These are phyloP conservation scores for Puya raimondii DNA, from an alignment of 176 grass and related monocot genomes.

Conservation along the genomic window DNA sequence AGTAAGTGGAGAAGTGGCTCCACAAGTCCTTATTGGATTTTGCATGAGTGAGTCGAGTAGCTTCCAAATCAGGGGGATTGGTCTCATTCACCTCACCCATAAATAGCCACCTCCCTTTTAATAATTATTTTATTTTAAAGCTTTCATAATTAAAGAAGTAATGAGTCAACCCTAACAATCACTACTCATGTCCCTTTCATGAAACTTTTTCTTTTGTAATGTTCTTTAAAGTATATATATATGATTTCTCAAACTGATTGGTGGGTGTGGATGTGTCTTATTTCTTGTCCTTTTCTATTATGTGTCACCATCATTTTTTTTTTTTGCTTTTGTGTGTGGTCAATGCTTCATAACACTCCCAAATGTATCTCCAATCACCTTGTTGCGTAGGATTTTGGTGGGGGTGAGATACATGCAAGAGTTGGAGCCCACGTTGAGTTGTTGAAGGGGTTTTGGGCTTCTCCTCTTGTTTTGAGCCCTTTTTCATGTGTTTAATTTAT, in stretches of 20 bases:
- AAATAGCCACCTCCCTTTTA: neutral
- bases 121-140: neutral
- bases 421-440: neutral
- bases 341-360: neutral
- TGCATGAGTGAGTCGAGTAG: neutral
- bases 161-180: constrained; percentile 4
- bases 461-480: no score
- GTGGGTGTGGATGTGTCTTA: neutral
- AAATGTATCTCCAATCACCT: neutral
- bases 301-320: neutral
- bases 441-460: neutral
- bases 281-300: neutral
- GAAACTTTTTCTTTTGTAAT: neutral
- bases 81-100: neutral
- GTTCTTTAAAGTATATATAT: neutral
- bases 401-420: neutral
- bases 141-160: neutral
- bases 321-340: neutral
- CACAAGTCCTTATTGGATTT: neutral
- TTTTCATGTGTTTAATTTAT: no score
- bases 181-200: neutral
- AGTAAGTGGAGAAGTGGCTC: neutral
- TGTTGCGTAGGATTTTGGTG: neutral
- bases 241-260: neutral
- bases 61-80: neutral